Base-by-base conservation (phyloP, 176 grass and related monocot species). In the Urochloa ruziziensis region DNA sequence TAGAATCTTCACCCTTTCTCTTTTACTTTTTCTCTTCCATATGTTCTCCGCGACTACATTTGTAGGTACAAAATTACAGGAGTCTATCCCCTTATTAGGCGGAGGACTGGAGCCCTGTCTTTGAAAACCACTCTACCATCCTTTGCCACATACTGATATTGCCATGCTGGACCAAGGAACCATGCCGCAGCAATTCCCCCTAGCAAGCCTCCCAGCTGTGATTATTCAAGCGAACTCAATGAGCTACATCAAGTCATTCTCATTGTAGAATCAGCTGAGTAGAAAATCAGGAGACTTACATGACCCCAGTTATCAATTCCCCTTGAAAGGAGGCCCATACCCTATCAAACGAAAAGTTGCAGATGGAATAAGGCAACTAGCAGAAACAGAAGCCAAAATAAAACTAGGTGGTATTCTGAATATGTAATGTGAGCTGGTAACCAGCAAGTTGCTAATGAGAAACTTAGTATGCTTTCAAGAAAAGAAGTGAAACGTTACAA, bases 131-230 rank as follows among this genome's bases (percentile, higher is more conserved):
- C 65, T 81, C 82, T 83, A 80, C 89, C 84, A 42, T 92, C 87
- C 82, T 85, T 83, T 44, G 78, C 70, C 63, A 72, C 67, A 16
- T 84, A 69, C 49, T 90, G 73, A 67, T 92, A 88, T 82, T 94
- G 86, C 92, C 89, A 91, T 54, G 87, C 73, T 37, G 92, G 92
- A 67, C 92, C 89, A 21, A 91, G 70, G 64, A 94, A 90, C 93
- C 89, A 98, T 57, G 96, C 86, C 60, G 73, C 79, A 53, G 85
- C 93, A 83, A 67, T 87, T 82, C 96, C 96, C 34, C 91, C 96
- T 35, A 98, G 87, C 93, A 98, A 95, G 39, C 96, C 93, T 90
- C 93, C 96, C 25, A 98, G 61, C 95, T 95, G 82, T 47, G 57
- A 86, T 89, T 67, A 57, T 75, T 79, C 46, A 89, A 83, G 37